Percentiles rank a stretch among this genome's conserved stretches.
These are phyloP conservation scores for Ormosia emarginata DNA, from an alignment of 306 rosid species.

Conservation along the genomic window DNA sequence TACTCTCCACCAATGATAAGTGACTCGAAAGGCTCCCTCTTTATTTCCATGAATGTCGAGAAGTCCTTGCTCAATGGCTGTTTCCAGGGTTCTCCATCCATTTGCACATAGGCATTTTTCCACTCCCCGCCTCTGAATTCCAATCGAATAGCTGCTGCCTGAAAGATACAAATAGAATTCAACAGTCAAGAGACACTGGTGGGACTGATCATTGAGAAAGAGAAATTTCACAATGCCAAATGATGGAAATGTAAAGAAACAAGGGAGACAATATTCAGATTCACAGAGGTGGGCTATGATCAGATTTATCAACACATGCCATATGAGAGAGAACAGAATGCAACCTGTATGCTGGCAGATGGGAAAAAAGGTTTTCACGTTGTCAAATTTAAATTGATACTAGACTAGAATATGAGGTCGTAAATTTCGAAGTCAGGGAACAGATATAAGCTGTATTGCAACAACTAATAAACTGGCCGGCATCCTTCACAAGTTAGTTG, in stretches of 20 bases:
- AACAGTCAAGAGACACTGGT: conserved; percentile 7
- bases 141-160: conserved; percentile 91
- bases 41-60: conserved; percentile 85
- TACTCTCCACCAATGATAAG: conserved; percentile 64
- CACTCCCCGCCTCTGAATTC: conserved; percentile 94
- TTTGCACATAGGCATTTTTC: conserved; percentile 76
- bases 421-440: background rate
- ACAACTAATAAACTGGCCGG: background rate
- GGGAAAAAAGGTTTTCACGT: background rate
- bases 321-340: background rate
- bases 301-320: background rate
- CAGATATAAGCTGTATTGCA: background rate
- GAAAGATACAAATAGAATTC: conserved; percentile 24
- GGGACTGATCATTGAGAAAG: background rate
- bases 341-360: background rate
- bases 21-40: conserved; percentile 81
- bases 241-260: background rate
- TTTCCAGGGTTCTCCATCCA: conserved; percentile 99
- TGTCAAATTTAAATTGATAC: background rate
- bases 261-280: background rate
- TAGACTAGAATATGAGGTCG: background rate
- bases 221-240: conserved; percentile 8
- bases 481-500: background rate
- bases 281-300: background rate
- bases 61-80: conserved; percentile 66